Evolutionary conservation across 257 asterid genomes (phyloP).

Genomic region (Nicotiana sylvestris): DNA sequence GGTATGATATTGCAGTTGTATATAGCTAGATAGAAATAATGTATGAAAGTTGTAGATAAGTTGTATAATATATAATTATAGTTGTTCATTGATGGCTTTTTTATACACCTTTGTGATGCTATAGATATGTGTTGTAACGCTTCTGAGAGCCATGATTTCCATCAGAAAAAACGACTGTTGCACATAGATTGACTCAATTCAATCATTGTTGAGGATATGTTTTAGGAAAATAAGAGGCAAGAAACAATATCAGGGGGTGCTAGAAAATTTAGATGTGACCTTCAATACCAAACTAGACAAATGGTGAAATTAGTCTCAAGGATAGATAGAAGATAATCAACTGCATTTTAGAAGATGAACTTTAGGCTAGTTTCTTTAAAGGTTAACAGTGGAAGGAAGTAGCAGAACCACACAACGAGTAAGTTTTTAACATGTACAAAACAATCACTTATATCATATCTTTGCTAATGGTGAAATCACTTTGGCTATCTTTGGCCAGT

Average conservation of each 20-base stretch:
- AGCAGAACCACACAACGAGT: too few species aligned
- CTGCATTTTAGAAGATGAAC: background rate
- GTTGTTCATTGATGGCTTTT: background rate
- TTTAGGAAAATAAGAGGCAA: background rate
- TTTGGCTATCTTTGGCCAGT: too few species aligned
- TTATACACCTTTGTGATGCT: background rate
- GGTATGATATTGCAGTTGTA: too few species aligned
- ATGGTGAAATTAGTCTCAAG: background rate
- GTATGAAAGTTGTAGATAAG: too few species aligned
- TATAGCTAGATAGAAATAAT: too few species aligned
- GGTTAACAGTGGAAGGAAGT: too few species aligned
- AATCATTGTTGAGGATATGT: background rate
- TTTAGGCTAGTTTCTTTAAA: too few species aligned
- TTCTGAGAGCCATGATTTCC: background rate
- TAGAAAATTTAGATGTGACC: background rate
- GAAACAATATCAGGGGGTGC: background rate
- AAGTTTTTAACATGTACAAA: too few species aligned
- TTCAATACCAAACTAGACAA: background rate
- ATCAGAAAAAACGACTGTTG: background rate
- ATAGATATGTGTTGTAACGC: background rate
- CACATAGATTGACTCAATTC: background rate
- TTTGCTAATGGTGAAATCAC: too few species aligned
- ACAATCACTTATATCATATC: too few species aligned
- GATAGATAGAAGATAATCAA: background rate
- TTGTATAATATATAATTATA: too few species aligned